phyloP scores from a whole-genome alignment of 257 asterid genomes.

The Nicotiana tabacum region DNA sequence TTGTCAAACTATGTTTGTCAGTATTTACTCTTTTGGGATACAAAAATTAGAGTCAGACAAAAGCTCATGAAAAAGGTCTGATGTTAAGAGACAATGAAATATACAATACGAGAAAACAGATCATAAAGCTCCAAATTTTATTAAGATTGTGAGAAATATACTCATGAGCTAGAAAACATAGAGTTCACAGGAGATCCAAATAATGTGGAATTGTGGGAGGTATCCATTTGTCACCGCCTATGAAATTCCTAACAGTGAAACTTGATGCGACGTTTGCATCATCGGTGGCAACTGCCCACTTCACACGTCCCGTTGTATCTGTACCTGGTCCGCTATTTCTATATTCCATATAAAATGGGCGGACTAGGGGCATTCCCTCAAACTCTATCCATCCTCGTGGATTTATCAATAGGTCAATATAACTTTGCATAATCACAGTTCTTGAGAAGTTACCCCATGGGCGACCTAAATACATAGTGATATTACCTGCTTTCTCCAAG shows the following conservation, averaged over 20 bases:
- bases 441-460: constrained; percentile 8
- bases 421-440: not conserved
- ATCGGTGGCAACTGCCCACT: not conserved
- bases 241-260: constrained; percentile 1
- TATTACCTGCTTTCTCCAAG: fast-evolving
- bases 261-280: not conserved
- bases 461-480: constrained; percentile 10
- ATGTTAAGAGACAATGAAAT: not conserved
- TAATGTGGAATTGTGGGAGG: not conserved
- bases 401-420: not conserved
- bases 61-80: no score
- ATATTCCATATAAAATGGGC: not conserved
- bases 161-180: not conserved
- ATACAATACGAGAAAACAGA: no score
- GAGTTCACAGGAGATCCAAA: not conserved
- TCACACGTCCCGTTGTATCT: not conserved
- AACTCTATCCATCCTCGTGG: not conserved
- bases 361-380: not conserved
- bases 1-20: not conserved
- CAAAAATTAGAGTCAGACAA: not conserved
- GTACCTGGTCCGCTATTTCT: not conserved
- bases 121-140: no score
- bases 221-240: constrained; percentile 12
- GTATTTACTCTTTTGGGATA: no score
- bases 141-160: not conserved